Conservation (phyloP, 1,139 yeast genomes). For the Pichia sp. region DNA sequence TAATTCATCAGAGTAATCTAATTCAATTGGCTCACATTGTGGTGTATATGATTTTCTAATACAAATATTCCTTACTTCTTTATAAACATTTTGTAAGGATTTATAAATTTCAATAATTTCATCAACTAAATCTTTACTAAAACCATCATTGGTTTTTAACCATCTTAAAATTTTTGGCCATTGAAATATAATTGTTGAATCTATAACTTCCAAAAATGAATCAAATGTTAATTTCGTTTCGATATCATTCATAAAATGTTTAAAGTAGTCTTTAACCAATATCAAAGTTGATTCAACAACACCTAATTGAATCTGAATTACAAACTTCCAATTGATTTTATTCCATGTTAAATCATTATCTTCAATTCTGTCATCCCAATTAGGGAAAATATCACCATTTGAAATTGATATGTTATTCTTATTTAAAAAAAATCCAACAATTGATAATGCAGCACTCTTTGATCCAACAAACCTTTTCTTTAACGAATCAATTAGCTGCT, state of each 20-base stretch:
- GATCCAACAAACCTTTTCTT: slow-evolving; percentile 53
- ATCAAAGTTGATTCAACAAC: slow-evolving; percentile 70
- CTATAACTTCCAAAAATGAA: slow-evolving; percentile 61
- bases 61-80: slow-evolving; percentile 63
- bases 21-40: slow-evolving; percentile 30
- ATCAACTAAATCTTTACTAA: slow-evolving; percentile 5
- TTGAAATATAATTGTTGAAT: slow-evolving; percentile 57
- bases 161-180: slow-evolving; percentile 56
- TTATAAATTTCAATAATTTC: slow-evolving; percentile 11
- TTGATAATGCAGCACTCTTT: slow-evolving; percentile 49
- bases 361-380: slow-evolving; percentile 41
- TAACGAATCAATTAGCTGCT: slow-evolving; percentile 42
- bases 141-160: slow-evolving; percentile 22
- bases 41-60: slow-evolving; percentile 81
- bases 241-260: slow-evolving; percentile 68
- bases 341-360: slow-evolving; percentile 20
- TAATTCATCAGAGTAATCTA: slow-evolving; percentile 21
- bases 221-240: slow-evolving; percentile 56
- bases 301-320: slow-evolving; percentile 72
- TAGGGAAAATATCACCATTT: slow-evolving; percentile 36
- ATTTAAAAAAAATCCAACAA: slow-evolving; percentile 37
- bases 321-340: slow-evolving; percentile 45
- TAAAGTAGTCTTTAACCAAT: slow-evolving; percentile 66
- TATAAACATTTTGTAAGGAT: slow-evolving; percentile 39
- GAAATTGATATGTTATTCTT: slow-evolving; percentile 50